phyloP scores from a whole-genome alignment of 2,329 filamentous ascomycete species.

The Aspergillus novoparasiticus region DNA sequence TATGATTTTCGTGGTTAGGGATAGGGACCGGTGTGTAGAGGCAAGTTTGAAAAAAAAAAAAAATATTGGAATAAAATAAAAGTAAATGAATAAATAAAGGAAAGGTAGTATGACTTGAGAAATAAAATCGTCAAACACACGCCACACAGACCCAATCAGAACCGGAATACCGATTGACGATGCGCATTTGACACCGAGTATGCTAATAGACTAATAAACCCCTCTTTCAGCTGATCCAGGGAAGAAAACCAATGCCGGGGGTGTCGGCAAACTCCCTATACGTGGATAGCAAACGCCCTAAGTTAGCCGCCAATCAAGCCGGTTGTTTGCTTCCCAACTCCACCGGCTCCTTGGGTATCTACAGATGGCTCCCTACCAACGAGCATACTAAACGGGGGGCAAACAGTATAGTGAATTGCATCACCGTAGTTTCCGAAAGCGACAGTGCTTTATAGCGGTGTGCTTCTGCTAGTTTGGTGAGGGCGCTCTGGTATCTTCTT shows the following conservation, averaged over 20 bases:
- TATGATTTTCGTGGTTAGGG: background rate
- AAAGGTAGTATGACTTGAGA: background rate
- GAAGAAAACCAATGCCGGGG: background rate
- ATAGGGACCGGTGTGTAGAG: background rate
- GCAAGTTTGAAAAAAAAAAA: too few relatives aligned
- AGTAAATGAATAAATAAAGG: background rate
- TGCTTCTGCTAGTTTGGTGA: background rate
- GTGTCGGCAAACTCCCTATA: background rate
- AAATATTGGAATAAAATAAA: background rate
- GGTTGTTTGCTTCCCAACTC: background rate
- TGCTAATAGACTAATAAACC: background rate
- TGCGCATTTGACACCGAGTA: background rate
- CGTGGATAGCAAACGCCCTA: background rate
- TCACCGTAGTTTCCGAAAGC: background rate
- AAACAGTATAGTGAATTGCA: background rate
- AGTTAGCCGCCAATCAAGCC: background rate
- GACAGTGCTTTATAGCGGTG: background rate
- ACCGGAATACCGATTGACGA: background rate
- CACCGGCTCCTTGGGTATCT: background rate
- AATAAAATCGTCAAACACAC: background rate
- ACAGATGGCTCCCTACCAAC: background rate
- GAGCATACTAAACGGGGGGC: background rate
- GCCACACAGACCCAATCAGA: background rate
- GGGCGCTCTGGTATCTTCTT: background rate
- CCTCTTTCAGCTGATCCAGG: background rate